Percentiles rank a stretch among this genome's conserved stretches.
Evolutionary conservation across 2,329 filamentous ascomycete species (phyloP).

Genomic region (Aspergillus pseudonomiae): DNA sequence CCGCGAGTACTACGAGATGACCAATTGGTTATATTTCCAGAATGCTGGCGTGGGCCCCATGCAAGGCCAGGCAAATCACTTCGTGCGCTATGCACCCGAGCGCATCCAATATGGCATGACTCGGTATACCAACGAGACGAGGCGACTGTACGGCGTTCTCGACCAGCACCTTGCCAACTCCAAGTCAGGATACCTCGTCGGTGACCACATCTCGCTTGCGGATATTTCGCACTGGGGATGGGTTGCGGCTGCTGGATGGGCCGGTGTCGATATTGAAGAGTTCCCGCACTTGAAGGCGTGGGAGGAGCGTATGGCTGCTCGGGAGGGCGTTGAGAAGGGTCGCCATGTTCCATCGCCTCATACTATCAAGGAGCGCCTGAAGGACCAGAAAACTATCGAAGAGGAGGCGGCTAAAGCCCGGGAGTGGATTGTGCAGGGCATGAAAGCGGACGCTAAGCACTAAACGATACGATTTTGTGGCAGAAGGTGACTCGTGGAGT

Average conservation of each 20-base stretch:
- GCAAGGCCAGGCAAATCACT: conserved; percentile 86
- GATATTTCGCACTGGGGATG: conserved; percentile 83
- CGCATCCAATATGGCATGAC: conserved; percentile 81
- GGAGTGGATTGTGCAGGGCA: conserved; percentile 69
- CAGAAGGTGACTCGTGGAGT: not conserved
- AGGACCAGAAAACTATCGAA: conserved; percentile 61
- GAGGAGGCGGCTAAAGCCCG: conserved; percentile 56
- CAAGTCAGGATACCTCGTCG: conserved; percentile 56
- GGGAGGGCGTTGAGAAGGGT: conserved; percentile 75
- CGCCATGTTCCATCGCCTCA: conserved; percentile 70
- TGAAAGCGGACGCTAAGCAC: conserved; percentile 63
- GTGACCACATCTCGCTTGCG: conserved; percentile 56
- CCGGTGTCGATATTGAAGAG: conserved; percentile 69
- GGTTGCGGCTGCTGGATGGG: conserved; percentile 64
- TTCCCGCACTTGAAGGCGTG: conserved; percentile 78
- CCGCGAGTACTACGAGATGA: conserved; percentile 76
- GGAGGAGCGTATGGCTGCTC: conserved; percentile 70
- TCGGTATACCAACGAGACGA: conserved; percentile 80
- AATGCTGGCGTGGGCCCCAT: conserved; percentile 81
- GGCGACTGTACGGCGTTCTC: conserved; percentile 77
- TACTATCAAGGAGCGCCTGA: conserved; percentile 61
- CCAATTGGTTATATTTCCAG: conserved; percentile 78
- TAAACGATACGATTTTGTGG: not conserved
- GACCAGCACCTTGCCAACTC: conserved; percentile 67
- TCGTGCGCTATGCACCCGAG: conserved; percentile 78